Evolutionary conservation across 345 rosid genomes (phyloP), one percentile per base, ranked within the genome.

Genomic region (Populus tremula): DNA sequence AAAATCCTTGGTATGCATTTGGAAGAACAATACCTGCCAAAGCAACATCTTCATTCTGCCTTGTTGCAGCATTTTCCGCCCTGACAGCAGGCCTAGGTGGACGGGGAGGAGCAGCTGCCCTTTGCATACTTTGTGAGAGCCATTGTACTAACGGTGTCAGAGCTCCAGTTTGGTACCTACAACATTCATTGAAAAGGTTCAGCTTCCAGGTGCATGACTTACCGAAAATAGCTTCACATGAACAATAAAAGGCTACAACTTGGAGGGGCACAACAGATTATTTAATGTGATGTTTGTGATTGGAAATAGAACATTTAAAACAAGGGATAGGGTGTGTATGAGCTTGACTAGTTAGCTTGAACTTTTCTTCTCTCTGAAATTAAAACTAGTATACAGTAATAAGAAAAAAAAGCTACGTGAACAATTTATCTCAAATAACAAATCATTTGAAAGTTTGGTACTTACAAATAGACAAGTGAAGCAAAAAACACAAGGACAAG

Each of bases 61-160:
- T 47, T 43, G 82, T 92, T 71, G 89, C 97, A 13, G 63, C 87
- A 86, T 91, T 89, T 77, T 91, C 97, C 77, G 90, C 93, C 81
- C 93, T 84, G 0, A 54, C 87, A 81, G 89, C 95, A 45, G 97
- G 91, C 85, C 92, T 86, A 0, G 89, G 93, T 66, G 87, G 94
- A 63, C 63, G 89, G 75, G 98, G 97, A 80, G 97, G 97, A 20
- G 90, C 90, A 64, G 97, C 99, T 27, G 97, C 98, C 84, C 99
- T 96, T 71, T 90, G 97, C 99, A 94, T 96, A 75, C 97, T 93
- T 83, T 92, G 98, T 20, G 98, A 91, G 64, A 96, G 95, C 99
- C 98, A 89, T 76, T 91, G 86, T 36, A 94, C 82, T 78, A 96
- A 83, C 2, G 99, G 98, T 61, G 99, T 85, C 39, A 96, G 93